Evolutionary conservation across 2,329 filamentous ascomycete genomes (phyloP), one percentile per base, ranked within the genome.

Genomic region (Epichloe sibirici): DNA sequence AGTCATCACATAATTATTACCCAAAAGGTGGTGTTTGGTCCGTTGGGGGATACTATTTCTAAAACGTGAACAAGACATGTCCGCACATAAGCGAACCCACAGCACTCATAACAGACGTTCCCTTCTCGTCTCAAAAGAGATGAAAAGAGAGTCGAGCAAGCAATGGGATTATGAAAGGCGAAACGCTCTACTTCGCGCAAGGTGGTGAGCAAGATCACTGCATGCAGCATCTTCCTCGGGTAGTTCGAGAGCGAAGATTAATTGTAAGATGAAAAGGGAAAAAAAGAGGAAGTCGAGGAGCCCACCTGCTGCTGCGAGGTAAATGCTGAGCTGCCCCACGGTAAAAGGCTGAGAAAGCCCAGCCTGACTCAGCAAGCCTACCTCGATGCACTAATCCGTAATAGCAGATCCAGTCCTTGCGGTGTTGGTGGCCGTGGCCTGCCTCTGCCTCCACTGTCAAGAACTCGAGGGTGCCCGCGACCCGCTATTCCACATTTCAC

Each of bases 21-120:
- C 11, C 17, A n/a, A 39, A 39, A n/a, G 1, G n/a, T 21, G 17
- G 23, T 13, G 21, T 12, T 44, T 44, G 21, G 12, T 28, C 21
- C 2, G 5, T 21, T 44, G 11, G 42, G 21, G 12, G 1, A 17
- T 21, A 23, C 21, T 5, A 34, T 12, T 34, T 34, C 15, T 17
- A 17, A 17, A 37, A 15, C 9, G 23, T 35, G 17, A 34, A 48
- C 42, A 25, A 23, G 13, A 28, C 9, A 76, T 81, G 76, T 81
- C 66, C 72, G 77, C 77, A 67, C 77, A 77, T 76, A 81, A 71
- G 78, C 78, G 78, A 81, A 81, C 76, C 78, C 72, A 71, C 68
- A 66, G 70, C 71, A 71, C 74, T 71, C 73, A 69, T 67, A 34
- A 45, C 35, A 39, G 35, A 51, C 49, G 25, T 25, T 11, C 25